A percentile compares a stretch with the other conserved stretches of the same genome.
Conservation (phyloP, 192 early-diverging fungal genomes). For the Pilaira anomala region DNA sequence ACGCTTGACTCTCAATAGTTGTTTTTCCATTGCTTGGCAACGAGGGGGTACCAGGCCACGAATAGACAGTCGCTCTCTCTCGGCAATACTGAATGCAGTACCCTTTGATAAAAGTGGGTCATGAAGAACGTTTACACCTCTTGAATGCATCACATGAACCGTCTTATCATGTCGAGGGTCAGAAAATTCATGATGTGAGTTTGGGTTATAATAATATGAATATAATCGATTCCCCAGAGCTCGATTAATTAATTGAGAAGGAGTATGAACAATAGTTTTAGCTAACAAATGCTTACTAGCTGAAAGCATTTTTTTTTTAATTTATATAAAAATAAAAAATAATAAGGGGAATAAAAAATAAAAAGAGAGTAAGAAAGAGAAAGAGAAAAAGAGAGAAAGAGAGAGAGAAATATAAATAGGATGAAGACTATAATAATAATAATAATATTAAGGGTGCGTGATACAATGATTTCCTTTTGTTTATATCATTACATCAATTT, state of each 20-base stretch:
- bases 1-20: conserved; percentile 46
- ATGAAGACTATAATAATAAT: not conserved
- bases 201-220: no score
- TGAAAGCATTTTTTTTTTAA: no score
- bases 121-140: conserved; percentile 50
- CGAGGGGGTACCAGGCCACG: conserved; percentile 53
- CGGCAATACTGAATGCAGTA: conserved; percentile 49
- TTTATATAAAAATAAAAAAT: no score
- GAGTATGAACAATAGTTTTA: not conserved
- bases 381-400: not conserved
- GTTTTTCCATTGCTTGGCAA: conserved; percentile 53
- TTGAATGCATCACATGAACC: conserved; percentile 25
- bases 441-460: not conserved
- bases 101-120: conserved; percentile 51
- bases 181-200: not conserved
- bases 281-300: not conserved
- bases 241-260: no score
- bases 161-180: conserved; percentile 28
- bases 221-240: no score
- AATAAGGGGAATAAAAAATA: not conserved
- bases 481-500: no score
- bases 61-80: conserved; percentile 49
- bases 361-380: not conserved
- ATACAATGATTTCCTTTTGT: not conserved
- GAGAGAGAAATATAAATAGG: not conserved